Evolutionary conservation across 768 basidiomycete species (phyloP).

Genomic region (Leccinum sublutescens): DNA sequence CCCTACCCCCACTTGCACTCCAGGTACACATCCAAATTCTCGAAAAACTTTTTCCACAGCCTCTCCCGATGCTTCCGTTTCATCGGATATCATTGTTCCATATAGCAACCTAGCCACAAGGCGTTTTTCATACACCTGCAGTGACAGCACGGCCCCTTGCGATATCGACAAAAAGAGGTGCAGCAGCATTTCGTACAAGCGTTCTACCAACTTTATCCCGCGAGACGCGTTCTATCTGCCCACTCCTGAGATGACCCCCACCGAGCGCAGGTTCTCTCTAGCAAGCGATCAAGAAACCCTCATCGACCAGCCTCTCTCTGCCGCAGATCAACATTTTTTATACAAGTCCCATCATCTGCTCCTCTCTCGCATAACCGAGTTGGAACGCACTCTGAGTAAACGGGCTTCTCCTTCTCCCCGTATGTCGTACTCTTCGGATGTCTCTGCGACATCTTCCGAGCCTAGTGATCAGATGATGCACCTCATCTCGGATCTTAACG

Average conservation of each 20-base stretch:
- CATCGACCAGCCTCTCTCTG: slow-evolving; percentile 53
- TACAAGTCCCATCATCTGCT: slow-evolving; percentile 82
- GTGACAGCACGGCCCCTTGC: slow-evolving; percentile 24
- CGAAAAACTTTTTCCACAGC: slow-evolving; percentile 32
- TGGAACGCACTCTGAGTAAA: slow-evolving; percentile 63
- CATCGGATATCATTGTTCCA: slow-evolving; percentile 12
- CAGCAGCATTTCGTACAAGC: slow-evolving; percentile 77
- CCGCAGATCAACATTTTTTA: slow-evolving; percentile 81
- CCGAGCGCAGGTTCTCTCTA: slow-evolving; percentile 43
- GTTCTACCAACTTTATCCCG: slow-evolving; percentile 37
- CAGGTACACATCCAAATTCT: slow-evolving; percentile 43
- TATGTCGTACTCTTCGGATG: slow-evolving; percentile 49
- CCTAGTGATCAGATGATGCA: slow-evolving; percentile 78
- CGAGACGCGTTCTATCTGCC: slow-evolving; percentile 51
- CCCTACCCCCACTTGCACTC: slow-evolving; percentile 55
- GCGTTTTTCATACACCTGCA: slow-evolving; percentile 27
- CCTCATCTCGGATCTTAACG: slow-evolving; percentile 74
- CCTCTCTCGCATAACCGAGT: slow-evolving; percentile 75
- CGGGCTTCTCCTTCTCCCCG: slow-evolving; percentile 46
- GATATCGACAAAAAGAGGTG: slow-evolving; percentile 42
- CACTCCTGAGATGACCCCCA: slow-evolving; percentile 76
- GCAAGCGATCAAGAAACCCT: slow-evolving; percentile 19
- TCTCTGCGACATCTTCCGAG: slow-evolving; percentile 38
- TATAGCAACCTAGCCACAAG: slow-evolving; percentile 17
- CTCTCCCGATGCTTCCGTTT: slow-evolving; percentile 24